phyloP scores from a whole-genome alignment of 1,139 yeast genomes.

The Geotrichum australiense region DNA sequence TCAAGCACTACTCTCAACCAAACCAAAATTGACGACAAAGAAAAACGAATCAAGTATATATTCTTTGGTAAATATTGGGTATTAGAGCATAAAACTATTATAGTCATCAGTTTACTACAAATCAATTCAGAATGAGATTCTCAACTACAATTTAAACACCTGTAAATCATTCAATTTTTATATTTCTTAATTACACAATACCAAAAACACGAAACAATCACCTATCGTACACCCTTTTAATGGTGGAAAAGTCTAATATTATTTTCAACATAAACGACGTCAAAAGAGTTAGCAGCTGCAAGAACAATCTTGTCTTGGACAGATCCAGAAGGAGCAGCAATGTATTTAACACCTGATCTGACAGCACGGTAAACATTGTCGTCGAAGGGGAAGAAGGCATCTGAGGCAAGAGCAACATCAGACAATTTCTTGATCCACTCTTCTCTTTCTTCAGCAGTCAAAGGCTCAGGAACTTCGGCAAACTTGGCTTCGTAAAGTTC shows the following conservation, averaged over 20 bases:
- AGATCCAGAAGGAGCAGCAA: constrained; percentile 96
- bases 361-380: constrained; percentile 98
- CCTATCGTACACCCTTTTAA: too few relatives aligned
- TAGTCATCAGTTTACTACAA: too few relatives aligned
- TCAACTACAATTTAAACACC: too few relatives aligned
- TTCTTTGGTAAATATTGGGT: too few relatives aligned
- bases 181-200: too few relatives aligned
- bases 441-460: constrained; percentile 72
- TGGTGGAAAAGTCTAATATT: constrained; percentile 98
- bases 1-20: too few relatives aligned
- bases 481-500: constrained; percentile 88
- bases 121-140: too few relatives aligned
- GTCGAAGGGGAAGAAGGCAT: constrained; percentile 99
- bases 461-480: constrained; percentile 67
- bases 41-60: too few relatives aligned
- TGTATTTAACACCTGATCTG: constrained; percentile 87
- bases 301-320: constrained; percentile 97
- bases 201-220: too few relatives aligned
- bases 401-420: constrained; percentile 88
- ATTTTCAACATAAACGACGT: constrained; percentile 85
- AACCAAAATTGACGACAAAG: too few relatives aligned
- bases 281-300: constrained; percentile 87
- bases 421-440: constrained; percentile 78
- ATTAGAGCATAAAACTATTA: too few relatives aligned
- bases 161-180: too few relatives aligned